A percentile compares a stretch with the other conserved stretches of the same genome.
Conservation (phyloP, 805 yeast species). For the Sugiyamaella qingdaonensis region DNA sequence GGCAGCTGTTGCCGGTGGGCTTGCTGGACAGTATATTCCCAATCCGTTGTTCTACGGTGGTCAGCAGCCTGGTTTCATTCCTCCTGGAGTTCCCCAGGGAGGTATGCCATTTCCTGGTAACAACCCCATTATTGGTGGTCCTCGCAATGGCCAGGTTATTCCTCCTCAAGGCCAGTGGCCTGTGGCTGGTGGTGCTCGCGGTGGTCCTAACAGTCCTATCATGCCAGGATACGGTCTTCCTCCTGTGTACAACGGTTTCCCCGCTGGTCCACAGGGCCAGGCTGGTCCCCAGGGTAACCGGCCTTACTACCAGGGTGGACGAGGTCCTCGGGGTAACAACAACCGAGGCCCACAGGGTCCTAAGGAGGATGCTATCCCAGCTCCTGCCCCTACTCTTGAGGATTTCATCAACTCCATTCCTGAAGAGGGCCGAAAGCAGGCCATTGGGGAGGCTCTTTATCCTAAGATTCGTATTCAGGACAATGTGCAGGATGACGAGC, state of each 20-base stretch:
- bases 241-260: slow-evolving; percentile 52
- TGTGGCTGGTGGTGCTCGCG: slow-evolving; percentile 35
- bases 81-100: slow-evolving; percentile 68
- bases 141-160: slow-evolving; percentile 33
- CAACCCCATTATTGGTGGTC: slow-evolving; percentile 27
- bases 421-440: slow-evolving; percentile 92
- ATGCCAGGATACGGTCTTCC: slow-evolving; percentile 72
- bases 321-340: slow-evolving; percentile 23
- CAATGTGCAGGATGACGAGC: slow-evolving; percentile 84
- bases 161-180: slow-evolving; percentile 38
- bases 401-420: slow-evolving; percentile 63
- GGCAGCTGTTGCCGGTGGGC: slow-evolving; percentile 69
- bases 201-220: slow-evolving; percentile 77
- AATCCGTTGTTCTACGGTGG: slow-evolving; percentile 74
- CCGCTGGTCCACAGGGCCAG: slow-evolving; percentile 28
- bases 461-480: slow-evolving; percentile 84
- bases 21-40: slow-evolving; percentile 78
- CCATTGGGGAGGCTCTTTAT: slow-evolving; percentile 95
- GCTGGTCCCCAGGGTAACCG: slow-evolving; percentile 18
- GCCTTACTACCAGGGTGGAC: slow-evolving; percentile 24
- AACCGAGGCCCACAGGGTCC: slow-evolving; percentile 13
- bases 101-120: slow-evolving; percentile 38
- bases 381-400: slow-evolving; percentile 42
- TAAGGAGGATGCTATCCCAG: slow-evolving; percentile 16
- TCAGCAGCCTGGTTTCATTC: slow-evolving; percentile 79